These are phyloP conservation scores for Candida wancherniae DNA, from an alignment of 805 yeast species.

Conservation along the genomic window DNA sequence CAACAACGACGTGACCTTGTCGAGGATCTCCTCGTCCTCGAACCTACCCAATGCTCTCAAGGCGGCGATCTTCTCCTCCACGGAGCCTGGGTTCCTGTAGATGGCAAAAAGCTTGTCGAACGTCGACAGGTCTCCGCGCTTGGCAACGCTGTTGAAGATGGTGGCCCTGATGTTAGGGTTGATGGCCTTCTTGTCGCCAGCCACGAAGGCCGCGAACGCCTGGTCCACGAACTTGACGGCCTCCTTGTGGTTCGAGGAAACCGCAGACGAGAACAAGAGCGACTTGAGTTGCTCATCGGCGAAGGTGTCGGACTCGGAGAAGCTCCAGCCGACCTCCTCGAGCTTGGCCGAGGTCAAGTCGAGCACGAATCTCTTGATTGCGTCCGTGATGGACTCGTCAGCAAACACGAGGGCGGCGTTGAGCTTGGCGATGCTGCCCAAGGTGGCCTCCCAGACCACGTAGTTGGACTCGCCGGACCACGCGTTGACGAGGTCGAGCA, in stretches of 20 bases:
- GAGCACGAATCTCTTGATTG: conserved; percentile 48
- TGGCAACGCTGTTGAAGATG: conserved; percentile 64
- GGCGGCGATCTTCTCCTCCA: conserved; percentile 68
- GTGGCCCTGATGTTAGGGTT: conserved; percentile 69
- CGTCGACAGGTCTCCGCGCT: conserved; percentile 54
- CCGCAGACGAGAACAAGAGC: conserved; percentile 57
- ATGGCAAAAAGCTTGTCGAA: conserved; percentile 59
- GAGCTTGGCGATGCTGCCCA: conserved; percentile 44
- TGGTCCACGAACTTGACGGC: conserved; percentile 44
- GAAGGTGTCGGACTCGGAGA: conserved; percentile 51
- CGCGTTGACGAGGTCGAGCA: conserved; percentile 53
- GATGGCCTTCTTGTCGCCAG: conserved; percentile 64
- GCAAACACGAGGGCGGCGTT: conserved; percentile 55
- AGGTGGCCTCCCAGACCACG: conserved; percentile 65
- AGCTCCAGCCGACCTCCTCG: conserved; percentile 59
- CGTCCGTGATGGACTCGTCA: conserved; percentile 40
- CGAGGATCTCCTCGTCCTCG: conserved; percentile 45
- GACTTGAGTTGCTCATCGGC: conserved; percentile 65
- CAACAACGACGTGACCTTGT: conserved; percentile 52
- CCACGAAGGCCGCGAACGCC: conserved; percentile 48
- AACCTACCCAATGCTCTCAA: conserved; percentile 66
- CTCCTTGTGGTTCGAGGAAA: conserved; percentile 43
- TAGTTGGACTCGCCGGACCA: conserved; percentile 59
- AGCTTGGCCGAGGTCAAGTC: conserved; percentile 54
- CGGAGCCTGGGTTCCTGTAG: conserved; percentile 54